phyloP scores from a whole-genome alignment of 2,329 filamentous ascomycete genomes.

The Cladosporium colombiae region DNA sequence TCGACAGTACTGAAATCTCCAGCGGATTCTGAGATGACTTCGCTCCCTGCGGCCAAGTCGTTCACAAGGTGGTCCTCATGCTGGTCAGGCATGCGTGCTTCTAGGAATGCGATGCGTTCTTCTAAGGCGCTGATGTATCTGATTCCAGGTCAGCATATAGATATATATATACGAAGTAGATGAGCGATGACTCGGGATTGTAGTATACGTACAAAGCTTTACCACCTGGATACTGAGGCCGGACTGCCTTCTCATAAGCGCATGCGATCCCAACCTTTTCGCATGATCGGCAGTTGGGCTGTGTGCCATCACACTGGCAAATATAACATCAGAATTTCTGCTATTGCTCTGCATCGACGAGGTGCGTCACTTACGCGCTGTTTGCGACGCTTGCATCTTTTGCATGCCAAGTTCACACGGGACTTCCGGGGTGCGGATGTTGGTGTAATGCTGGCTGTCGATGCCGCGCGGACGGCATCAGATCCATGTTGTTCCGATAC shows the following conservation, averaged over 20 bases:
- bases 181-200: neutral
- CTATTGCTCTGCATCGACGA: neutral
- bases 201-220: slow-evolving; percentile 9
- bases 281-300: slow-evolving; percentile 18
- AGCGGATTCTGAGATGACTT: neutral
- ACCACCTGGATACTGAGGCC: slow-evolving; percentile 18
- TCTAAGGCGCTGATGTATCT: slow-evolving; percentile 18
- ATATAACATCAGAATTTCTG: neutral
- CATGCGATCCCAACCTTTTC: slow-evolving; percentile 10
- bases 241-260: slow-evolving; percentile 16
- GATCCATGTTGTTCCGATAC: neutral
- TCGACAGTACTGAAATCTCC: neutral
- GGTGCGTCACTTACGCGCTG: slow-evolving; percentile 11
- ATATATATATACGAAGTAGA: neutral
- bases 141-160: neutral
- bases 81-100: slow-evolving; percentile 16
- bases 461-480: neutral
- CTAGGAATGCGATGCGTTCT: slow-evolving; percentile 18
- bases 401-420: slow-evolving; percentile 17
- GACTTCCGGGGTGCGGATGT: slow-evolving; percentile 9
- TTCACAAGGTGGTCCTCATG: slow-evolving; percentile 14
- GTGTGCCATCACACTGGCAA: slow-evolving; percentile 16
- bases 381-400: slow-evolving; percentile 18
- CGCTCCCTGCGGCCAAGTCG: neutral
- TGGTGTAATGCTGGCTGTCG: neutral